phyloP scores from a whole-genome alignment of 2,329 filamentous ascomycete species.

The Claviceps purpurea region DNA sequence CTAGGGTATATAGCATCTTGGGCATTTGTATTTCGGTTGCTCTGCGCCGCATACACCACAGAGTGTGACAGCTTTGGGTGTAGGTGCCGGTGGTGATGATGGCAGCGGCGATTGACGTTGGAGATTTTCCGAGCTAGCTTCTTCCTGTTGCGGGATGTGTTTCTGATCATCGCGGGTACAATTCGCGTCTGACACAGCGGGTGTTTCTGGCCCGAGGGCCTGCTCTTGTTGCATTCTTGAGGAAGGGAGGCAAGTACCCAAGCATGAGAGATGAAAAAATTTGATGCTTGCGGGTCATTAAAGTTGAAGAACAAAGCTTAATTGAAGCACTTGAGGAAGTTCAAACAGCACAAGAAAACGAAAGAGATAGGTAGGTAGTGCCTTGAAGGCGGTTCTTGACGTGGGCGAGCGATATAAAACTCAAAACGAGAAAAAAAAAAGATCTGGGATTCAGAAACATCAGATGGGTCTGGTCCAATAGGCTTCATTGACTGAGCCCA shows the following conservation, averaged over 20 bases:
- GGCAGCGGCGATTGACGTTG: background rate
- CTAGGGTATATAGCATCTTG: constrained; percentile 45
- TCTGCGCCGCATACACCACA: constrained; percentile 41
- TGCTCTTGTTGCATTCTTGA: constrained; percentile 3
- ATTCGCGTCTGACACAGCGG: background rate
- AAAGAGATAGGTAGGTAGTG: background rate
- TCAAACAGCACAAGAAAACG: too few relatives aligned
- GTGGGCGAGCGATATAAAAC: background rate
- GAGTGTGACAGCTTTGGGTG: constrained; percentile 8
- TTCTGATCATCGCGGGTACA: too few relatives aligned
- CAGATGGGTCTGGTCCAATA: background rate
- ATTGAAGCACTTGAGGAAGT: too few relatives aligned
- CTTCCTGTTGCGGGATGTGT: background rate
- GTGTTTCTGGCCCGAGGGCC: background rate
- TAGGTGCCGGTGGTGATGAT: background rate
- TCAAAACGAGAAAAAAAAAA: background rate
- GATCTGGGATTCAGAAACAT: background rate
- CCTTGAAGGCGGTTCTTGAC: background rate
- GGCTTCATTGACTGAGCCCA: background rate
- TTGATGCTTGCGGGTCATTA: background rate
- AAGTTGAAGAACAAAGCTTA: background rate
- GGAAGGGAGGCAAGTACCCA: background rate
- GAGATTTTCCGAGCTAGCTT: background rate
- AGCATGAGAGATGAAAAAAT: background rate
- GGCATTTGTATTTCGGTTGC: constrained; percentile 48